Conservation (phyloP, 441 rosid genomes). For the Gossypium aridum region DNA sequence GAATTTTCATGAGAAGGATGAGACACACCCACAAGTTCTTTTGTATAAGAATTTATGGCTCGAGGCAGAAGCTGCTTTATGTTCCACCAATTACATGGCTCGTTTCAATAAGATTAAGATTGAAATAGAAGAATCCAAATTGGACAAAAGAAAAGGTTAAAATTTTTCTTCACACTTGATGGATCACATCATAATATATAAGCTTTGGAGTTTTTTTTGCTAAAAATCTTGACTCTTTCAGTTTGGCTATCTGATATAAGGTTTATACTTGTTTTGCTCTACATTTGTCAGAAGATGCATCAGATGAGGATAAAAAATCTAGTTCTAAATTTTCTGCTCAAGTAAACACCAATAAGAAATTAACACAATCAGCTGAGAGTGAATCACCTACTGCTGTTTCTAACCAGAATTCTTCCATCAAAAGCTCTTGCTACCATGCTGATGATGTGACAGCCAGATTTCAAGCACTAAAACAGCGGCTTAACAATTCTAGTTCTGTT, state of each 20-base stretch:
- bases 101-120: constrained; percentile 57
- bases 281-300: constrained; percentile 25
- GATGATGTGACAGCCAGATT: constrained; percentile 49
- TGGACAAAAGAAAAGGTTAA: constrained; percentile 36
- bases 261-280: constrained; percentile 13
- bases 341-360: constrained; percentile 17
- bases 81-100: constrained; percentile 59
- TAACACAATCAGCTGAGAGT: constrained; percentile 18
- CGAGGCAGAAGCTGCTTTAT: constrained; percentile 88
- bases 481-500: constrained; percentile 18
- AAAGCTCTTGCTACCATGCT: constrained; percentile 21
- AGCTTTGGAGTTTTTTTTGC: background rate
- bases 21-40: constrained; percentile 42
- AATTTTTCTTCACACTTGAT: background rate
- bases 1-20: constrained; percentile 52
- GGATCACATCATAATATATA: background rate
- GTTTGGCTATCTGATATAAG: background rate
- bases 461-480: constrained; percentile 34
- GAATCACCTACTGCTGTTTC: constrained; percentile 11
- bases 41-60: constrained; percentile 93
- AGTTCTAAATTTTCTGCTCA: constrained; percentile 16
- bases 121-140: constrained; percentile 42
- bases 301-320: constrained; percentile 25
- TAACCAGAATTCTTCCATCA: constrained; percentile 17
- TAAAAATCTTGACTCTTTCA: constrained; percentile 5